Evolutionary conservation across 1,139 yeast genomes (phyloP).

Genomic region (Yamadazyma buinensis): DNA sequence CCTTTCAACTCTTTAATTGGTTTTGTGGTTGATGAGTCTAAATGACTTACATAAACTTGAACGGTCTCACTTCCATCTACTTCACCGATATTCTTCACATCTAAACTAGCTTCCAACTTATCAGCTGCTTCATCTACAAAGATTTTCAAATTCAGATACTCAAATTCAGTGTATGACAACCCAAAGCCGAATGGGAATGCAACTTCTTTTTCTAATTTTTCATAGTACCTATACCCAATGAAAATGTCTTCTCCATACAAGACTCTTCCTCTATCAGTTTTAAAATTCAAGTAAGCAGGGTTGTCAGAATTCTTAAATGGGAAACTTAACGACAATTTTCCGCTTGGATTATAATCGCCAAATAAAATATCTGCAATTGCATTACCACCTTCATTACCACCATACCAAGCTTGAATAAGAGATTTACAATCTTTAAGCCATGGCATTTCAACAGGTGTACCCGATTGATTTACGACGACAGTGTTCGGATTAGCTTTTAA

Average conservation of each 20-base stretch:
- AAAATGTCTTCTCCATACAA: slow-evolving; percentile 53
- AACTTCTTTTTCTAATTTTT: slow-evolving; percentile 40
- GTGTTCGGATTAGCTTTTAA: slow-evolving; percentile 45
- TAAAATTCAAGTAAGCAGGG: slow-evolving; percentile 41
- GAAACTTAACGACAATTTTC: slow-evolving; percentile 33
- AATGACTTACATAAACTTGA: slow-evolving; percentile 39
- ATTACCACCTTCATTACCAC: slow-evolving; percentile 24
- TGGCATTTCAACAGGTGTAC: slow-evolving; percentile 58
- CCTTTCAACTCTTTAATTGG: slow-evolving; percentile 56
- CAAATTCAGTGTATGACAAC: slow-evolving; percentile 50
- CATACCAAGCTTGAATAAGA: slow-evolving; percentile 47
- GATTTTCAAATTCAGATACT: slow-evolving; percentile 14
- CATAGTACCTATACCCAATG: slow-evolving; percentile 58
- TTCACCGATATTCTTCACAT: slow-evolving; percentile 37
- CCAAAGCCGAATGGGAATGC: slow-evolving; percentile 60
- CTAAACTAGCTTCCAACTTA: slow-evolving; percentile 18
- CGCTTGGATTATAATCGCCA: slow-evolving; percentile 22
- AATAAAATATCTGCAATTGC: slow-evolving; percentile 20
- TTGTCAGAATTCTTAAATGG: slow-evolving; percentile 37
- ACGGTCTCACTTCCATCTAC: slow-evolving; percentile 42
- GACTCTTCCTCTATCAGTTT: slow-evolving; percentile 42
- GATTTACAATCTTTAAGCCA: slow-evolving; percentile 45
- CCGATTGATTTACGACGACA: slow-evolving; percentile 55
- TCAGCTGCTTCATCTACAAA: slow-evolving; percentile 9
- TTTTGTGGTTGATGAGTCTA: slow-evolving; percentile 36